Conservation (phyloP, 805 yeast species). For the Barnettozyma salicaria region DNA sequence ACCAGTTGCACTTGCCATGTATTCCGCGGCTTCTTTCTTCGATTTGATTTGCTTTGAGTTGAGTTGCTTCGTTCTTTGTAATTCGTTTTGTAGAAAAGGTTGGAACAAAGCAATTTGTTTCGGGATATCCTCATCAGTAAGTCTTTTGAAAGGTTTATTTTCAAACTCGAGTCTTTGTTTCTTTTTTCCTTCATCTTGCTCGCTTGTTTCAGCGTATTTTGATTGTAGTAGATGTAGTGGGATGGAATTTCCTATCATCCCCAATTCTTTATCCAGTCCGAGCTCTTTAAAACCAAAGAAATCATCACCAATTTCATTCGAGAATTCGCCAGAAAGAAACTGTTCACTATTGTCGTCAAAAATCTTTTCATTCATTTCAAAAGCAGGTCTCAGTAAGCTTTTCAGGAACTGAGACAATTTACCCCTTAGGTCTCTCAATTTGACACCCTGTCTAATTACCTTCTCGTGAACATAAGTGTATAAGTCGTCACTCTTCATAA, state of each 20-base stretch:
- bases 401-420: slow-evolving; percentile 69
- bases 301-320: slow-evolving; percentile 92
- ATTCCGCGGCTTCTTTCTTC: slow-evolving; percentile 26
- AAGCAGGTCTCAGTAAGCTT: slow-evolving; percentile 74
- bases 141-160: slow-evolving; percentile 44
- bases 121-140: slow-evolving; percentile 47
- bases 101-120: slow-evolving; percentile 51
- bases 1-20: slow-evolving; percentile 29
- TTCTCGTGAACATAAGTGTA: slow-evolving; percentile 71
- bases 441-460: slow-evolving; percentile 58
- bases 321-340: slow-evolving; percentile 90
- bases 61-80: slow-evolving; percentile 36
- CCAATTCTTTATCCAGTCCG: slow-evolving; percentile 89
- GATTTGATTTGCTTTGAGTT: slow-evolving; percentile 34
- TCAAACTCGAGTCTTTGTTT: slow-evolving; percentile 62
- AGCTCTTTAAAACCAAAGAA: slow-evolving; percentile 95
- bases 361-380: slow-evolving; percentile 65
- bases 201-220: slow-evolving; percentile 54
- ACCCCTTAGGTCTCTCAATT: slow-evolving; percentile 59
- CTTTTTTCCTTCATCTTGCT: slow-evolving; percentile 37
- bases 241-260: slow-evolving; percentile 73
- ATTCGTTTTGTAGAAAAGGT: slow-evolving; percentile 44
- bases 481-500: slow-evolving; percentile 69
- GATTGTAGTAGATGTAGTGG: slow-evolving; percentile 87
- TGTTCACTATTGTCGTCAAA: slow-evolving; percentile 91